These are phyloP conservation scores for Verticillium longisporum DNA, from an alignment of 2,329 filamentous ascomycete genomes.

Conservation along the genomic window DNA sequence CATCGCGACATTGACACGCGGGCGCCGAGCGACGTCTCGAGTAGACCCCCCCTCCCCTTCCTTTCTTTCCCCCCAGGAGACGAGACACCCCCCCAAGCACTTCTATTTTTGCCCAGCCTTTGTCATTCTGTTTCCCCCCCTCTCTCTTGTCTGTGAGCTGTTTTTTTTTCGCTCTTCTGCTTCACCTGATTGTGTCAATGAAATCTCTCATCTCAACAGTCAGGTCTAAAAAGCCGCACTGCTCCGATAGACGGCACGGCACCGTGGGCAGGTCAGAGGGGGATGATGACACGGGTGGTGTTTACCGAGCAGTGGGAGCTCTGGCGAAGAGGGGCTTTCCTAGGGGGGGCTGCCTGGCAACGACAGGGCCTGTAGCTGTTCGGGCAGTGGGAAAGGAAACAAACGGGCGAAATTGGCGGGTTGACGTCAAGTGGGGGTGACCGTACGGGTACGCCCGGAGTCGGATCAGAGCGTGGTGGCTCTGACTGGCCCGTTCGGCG, in stretches of 20 bases:
- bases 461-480: neutral
- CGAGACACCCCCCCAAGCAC: neutral
- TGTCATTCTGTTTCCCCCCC: too few species aligned
- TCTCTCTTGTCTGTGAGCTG: too few species aligned
- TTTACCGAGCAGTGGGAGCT: neutral
- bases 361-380: neutral
- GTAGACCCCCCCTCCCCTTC: neutral
- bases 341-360: neutral
- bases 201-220: slow-evolving; percentile 1
- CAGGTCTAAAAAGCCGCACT: slow-evolving; percentile 1
- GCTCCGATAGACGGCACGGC: neutral
- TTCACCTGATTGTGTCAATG: neutral
- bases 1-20: neutral
- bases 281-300: neutral
- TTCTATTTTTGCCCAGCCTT: neutral
- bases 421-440: neutral
- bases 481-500: neutral
- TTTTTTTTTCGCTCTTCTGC: neutral
- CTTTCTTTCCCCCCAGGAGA: too few species aligned
- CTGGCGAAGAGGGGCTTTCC: neutral
- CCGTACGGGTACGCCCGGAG: slow-evolving; percentile 1
- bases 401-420: neutral
- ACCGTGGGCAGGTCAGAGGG: neutral
- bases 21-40: neutral
- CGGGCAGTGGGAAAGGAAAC: neutral